Evolutionary conservation across 768 basidiomycete species (phyloP).

Genomic region (Tubosaeta sp.): DNA sequence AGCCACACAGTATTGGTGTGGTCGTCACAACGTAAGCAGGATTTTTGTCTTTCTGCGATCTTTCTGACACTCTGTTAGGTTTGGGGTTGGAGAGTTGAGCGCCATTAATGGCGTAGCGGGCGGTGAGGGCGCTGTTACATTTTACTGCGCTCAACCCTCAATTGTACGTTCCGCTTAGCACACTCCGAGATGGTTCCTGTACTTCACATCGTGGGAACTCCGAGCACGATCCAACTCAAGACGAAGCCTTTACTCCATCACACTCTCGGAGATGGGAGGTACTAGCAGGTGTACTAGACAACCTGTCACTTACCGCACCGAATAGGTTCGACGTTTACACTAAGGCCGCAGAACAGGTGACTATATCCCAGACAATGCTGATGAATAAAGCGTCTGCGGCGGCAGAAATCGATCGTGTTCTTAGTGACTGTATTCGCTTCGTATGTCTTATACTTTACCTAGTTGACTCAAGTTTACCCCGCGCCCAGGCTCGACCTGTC

Average conservation of each 20-base stretch:
- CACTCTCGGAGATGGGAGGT: constrained; percentile 82
- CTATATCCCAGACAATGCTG: constrained; percentile 62
- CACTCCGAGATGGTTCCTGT: constrained; percentile 89
- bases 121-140: constrained; percentile 34
- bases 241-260: constrained; percentile 77
- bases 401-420: constrained; percentile 71
- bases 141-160: constrained; percentile 1
- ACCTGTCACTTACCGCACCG: background rate
- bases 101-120: constrained; percentile 84
- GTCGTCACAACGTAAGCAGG: constrained; percentile 67
- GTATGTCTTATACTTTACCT: constrained; percentile 29
- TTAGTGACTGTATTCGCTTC: constrained; percentile 61
- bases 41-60: background rate
- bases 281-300: background rate
- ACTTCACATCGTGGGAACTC: constrained; percentile 82
- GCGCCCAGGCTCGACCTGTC: constrained; percentile 67
- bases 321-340: constrained; percentile 74
- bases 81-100: constrained; percentile 91
- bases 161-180: constrained; percentile 36
- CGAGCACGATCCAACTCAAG: constrained; percentile 70
- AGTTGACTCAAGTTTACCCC: background rate
- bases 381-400: constrained; percentile 51
- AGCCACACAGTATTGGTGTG: constrained; percentile 66
- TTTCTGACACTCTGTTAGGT: constrained; percentile 38
- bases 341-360: constrained; percentile 71